These are phyloP conservation scores for Leucocoprinus sp. DNA, from an alignment of 768 basidiomycete genomes.

Conservation along the genomic window DNA sequence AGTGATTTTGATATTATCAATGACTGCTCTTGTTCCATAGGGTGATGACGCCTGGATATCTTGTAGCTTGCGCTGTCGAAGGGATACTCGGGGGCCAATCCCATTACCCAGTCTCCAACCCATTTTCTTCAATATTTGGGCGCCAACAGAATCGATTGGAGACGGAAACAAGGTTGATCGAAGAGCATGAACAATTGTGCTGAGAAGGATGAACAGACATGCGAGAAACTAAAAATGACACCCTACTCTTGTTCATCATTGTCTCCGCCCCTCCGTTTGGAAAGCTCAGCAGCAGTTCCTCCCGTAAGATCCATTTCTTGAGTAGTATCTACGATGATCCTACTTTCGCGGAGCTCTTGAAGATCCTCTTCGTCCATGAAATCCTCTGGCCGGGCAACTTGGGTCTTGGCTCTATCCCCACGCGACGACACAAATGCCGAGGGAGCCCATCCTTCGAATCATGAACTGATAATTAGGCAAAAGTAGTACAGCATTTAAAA, in stretches of 20 bases:
- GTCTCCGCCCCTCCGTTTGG: slow-evolving; percentile 23
- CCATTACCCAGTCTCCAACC: slow-evolving; percentile 94
- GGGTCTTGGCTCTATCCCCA: slow-evolving; percentile 58
- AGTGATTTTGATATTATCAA: slow-evolving; percentile 28
- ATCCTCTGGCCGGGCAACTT: slow-evolving; percentile 68
- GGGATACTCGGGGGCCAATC: slow-evolving; percentile 81
- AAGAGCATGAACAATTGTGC: slow-evolving; percentile 56
- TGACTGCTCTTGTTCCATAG: slow-evolving; percentile 22
- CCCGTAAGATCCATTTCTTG: slow-evolving; percentile 68
- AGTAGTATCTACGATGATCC: slow-evolving; percentile 68
- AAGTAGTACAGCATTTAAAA: not conserved
- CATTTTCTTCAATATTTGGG: slow-evolving; percentile 86
- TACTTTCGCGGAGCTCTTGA: slow-evolving; percentile 66
- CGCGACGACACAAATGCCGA: slow-evolving; percentile 90
- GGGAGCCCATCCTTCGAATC: slow-evolving; percentile 82
- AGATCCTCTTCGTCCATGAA: slow-evolving; percentile 99
- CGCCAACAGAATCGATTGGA: slow-evolving; percentile 73
- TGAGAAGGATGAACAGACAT: slow-evolving; percentile 18
- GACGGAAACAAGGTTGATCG: slow-evolving; percentile 63
- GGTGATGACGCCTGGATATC: slow-evolving; percentile 41
- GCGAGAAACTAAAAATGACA: not conserved
- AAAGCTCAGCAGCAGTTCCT: slow-evolving; percentile 41
- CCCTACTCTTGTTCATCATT: slow-evolving; percentile 46
- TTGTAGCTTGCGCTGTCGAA: slow-evolving; percentile 66
- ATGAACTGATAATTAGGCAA: not conserved